Conservation (phyloP, 139 green algal genomes). For the Picocystis salinarum region DNA sequence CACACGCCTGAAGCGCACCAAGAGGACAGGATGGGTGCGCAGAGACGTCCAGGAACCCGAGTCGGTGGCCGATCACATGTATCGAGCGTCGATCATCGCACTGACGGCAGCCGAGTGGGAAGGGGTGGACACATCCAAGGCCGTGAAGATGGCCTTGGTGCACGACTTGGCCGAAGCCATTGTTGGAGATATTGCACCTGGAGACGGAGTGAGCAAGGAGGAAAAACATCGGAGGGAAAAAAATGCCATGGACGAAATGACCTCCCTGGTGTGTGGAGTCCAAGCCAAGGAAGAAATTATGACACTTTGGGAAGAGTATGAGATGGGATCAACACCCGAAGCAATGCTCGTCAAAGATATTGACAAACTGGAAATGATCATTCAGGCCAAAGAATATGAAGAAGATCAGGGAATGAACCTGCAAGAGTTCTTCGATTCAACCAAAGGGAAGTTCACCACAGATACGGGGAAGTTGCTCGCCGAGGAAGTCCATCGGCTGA, state of each 20-base stretch:
- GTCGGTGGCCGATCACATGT: slow-evolving; percentile 85
- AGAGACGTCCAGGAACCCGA: slow-evolving; percentile 50
- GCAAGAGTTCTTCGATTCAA: slow-evolving; percentile 75
- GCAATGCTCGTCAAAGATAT: slow-evolving; percentile 86
- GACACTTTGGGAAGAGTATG: slow-evolving; percentile 76
- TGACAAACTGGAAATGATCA: slow-evolving; percentile 77
- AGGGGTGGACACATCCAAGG: slow-evolving; percentile 36
- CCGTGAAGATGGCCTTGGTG: slow-evolving; percentile 71
- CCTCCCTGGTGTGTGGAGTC: not conserved
- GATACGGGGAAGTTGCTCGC: slow-evolving; percentile 17
- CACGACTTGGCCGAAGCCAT: slow-evolving; percentile 87
- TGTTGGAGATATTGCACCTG: slow-evolving; percentile 82
- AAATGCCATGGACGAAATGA: slow-evolving; percentile 31
- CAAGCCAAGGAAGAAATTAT: slow-evolving; percentile 47
- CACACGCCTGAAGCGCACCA: slow-evolving; percentile 2
- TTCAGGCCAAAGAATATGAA: slow-evolving; percentile 78
- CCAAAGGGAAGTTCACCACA: slow-evolving; percentile 48
- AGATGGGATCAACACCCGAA: slow-evolving; percentile 45
- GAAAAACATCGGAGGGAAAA: slow-evolving; percentile 61
- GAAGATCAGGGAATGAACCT: slow-evolving; percentile 30
- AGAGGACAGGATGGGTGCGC: slow-evolving; percentile 72
- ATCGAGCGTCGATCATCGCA: slow-evolving; percentile 82
- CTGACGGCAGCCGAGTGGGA: slow-evolving; percentile 26
- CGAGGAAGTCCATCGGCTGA: too few species aligned
- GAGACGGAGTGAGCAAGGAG: slow-evolving; percentile 35